These are phyloP conservation scores for Chlamydomonas sphaeroides DNA, from an alignment of 139 green algal genomes.

Conservation along the genomic window DNA sequence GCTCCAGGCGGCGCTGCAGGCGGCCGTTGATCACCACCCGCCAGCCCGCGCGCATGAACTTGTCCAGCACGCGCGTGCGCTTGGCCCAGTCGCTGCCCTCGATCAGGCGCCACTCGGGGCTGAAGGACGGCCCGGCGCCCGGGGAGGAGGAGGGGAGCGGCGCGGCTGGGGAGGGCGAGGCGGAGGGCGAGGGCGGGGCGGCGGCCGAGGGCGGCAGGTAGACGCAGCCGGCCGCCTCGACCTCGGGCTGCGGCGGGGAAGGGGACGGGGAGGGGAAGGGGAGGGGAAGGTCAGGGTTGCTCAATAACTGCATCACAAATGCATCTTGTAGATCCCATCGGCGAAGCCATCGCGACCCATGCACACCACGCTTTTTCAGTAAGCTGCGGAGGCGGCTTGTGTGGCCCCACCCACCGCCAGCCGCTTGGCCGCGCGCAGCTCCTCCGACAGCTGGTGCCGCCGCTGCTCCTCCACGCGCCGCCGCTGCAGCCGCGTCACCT, in stretches of 20 bases:
- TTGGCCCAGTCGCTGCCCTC: conserved; percentile 67
- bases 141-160: background rate
- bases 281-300: too few relatives aligned
- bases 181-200: too few relatives aligned
- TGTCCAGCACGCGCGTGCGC: conserved; percentile 49
- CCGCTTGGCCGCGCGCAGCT: conserved; percentile 23
- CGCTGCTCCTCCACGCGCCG: conserved; percentile 41
- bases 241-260: too few relatives aligned
- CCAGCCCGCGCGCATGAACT: conserved; percentile 59
- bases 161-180: background rate
- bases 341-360: too few relatives aligned
- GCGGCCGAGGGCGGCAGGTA: background rate
- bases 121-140: conserved; percentile 9
- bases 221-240: background rate
- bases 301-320: too few relatives aligned
- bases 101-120: conserved; percentile 60
- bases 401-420: conserved; percentile 4
- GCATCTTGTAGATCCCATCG: too few relatives aligned
- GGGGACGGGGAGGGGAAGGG: too few relatives aligned
- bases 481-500: conserved; percentile 24
- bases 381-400: too few relatives aligned
- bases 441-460: conserved; percentile 35
- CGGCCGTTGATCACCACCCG: conserved; percentile 56
- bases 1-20: conserved; percentile 44
- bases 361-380: too few relatives aligned